Base-by-base conservation (phyloP, 345 rosid genomes). In the Hibiscus syriacus region DNA sequence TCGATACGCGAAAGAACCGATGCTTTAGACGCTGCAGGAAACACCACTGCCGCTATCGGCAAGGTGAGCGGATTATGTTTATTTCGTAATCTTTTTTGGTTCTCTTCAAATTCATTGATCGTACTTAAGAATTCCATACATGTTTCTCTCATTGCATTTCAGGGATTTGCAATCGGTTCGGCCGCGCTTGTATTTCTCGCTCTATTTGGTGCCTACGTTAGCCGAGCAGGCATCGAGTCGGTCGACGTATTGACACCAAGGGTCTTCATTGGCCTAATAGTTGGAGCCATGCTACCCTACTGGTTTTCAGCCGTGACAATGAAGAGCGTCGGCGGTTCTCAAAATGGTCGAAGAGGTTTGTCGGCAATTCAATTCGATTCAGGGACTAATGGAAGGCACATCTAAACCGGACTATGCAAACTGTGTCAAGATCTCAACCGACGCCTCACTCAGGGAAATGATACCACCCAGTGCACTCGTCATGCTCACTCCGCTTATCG, bases 341-440 rank as follows among this genome's bases (percentile, higher is more conserved):
- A 86, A 88, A 70, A 88, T 88, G 94, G 89, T 88, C 0, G 89
- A 88, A 76, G 94, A 84, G 68, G 94, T 88, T 27, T 78, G 94
- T 45, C 77, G 87, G 19, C 94, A 88, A 22, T 88, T 88, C 84
- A 77, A 88, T 27, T 66, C 89, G 5, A 88, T 88, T 66, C 94
- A 90, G 0, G 94, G 94, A 17, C 81, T 85, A 2, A 82, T 85
- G 81, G 93, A 88, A 79, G 90, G 94, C 12, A 65, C 66, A 41
- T 76, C 48, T 23, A 86, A 84, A 73, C 94, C 90, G 45, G 94
- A 88, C 32, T 79, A 86, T 38, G 84, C 94, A 29, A 82, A 69
- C 36, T 88, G 94, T 58, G 94, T 88, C 64, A 88, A 86, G 81
- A 86, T 88, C 39, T 86, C 94, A 9, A 88, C 94, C 0, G 89